phyloP scores from a whole-genome alignment of 1,139 yeast species.

The Hanseniaspora uvarum region DNA sequence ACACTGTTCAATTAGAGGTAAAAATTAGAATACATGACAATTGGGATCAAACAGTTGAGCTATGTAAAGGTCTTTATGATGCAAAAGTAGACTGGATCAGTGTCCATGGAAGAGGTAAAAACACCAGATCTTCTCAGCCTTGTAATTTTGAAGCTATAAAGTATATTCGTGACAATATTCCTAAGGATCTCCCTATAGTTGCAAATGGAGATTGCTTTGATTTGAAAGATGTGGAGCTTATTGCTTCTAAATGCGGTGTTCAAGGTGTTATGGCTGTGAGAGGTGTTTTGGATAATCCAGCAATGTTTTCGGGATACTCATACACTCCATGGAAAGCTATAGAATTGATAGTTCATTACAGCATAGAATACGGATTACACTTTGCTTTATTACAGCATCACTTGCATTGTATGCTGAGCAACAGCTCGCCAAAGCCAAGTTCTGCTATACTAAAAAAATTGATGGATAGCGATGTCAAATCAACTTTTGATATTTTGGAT shows the following conservation, averaged over 20 bases:
- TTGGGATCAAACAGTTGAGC: constrained; percentile 56
- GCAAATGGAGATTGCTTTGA: constrained; percentile 92
- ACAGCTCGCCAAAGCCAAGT: constrained; percentile 37
- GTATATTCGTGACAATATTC: constrained; percentile 40
- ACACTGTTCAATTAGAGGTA: constrained; percentile 65
- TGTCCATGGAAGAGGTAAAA: constrained; percentile 83
- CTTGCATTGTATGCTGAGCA: constrained; percentile 70
- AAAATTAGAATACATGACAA: constrained; percentile 82
- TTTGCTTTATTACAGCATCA: constrained; percentile 80
- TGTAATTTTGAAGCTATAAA: constrained; percentile 76
- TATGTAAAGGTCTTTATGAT: constrained; percentile 62
- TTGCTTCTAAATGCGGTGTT: constrained; percentile 57
- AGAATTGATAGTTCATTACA: constrained; percentile 70
- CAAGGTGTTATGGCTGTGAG: constrained; percentile 96
- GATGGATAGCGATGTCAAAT: constrained; percentile 42
- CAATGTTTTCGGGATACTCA: constrained; percentile 62
- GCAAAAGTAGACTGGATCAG: constrained; percentile 92
- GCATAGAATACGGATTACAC: constrained; percentile 62
- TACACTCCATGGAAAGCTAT: constrained; percentile 85
- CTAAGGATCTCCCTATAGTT: constrained; percentile 63
- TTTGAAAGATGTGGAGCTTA: constrained; percentile 49
- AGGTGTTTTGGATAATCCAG: constrained; percentile 79
- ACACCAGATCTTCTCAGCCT: constrained; percentile 74
- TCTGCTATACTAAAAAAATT: constrained; percentile 49
- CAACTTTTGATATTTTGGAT: constrained; percentile 57